A percentile compares a stretch with the other conserved stretches of the same genome.
phyloP scores from a whole-genome alignment of 2,329 filamentous ascomycete species.

The Fusarium caatingaense region DNA sequence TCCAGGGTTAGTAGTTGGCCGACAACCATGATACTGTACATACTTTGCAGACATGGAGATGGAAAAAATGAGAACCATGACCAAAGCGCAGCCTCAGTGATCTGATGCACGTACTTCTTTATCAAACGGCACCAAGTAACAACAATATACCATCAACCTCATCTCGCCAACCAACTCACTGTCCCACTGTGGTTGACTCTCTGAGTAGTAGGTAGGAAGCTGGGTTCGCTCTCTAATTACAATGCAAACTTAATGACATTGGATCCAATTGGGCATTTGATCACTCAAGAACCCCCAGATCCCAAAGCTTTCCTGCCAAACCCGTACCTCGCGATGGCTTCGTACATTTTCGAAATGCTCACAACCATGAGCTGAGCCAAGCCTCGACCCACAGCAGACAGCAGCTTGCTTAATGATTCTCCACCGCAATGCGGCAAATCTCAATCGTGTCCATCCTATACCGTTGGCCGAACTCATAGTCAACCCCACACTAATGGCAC shows the following conservation, averaged over 20 bases:
- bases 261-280: neutral
- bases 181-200: neutral
- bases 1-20: neutral
- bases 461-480: constrained; percentile 33
- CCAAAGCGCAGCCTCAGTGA: neutral
- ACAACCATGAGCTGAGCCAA: neutral
- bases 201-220: too few species aligned
- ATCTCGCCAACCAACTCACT: neutral
- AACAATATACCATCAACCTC: neutral
- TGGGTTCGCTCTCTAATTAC: too few species aligned
- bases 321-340: neutral
- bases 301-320: neutral
- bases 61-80: neutral
- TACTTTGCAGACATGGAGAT: neutral
- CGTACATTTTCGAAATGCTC: neutral
- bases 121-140: neutral
- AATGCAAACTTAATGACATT: neutral
- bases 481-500: constrained; percentile 26
- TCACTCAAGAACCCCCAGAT: neutral
- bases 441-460: neutral
- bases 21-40: neutral
- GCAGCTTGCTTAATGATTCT: constrained; percentile 3
- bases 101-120: neutral
- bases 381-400: neutral
- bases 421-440: constrained; percentile 23